Percentiles rank a stretch among this genome's conserved stretches.
These are phyloP conservation scores for Stachybotrys echinatus DNA, from an alignment of 2,329 filamentous ascomycete genomes.

Conservation along the genomic window DNA sequence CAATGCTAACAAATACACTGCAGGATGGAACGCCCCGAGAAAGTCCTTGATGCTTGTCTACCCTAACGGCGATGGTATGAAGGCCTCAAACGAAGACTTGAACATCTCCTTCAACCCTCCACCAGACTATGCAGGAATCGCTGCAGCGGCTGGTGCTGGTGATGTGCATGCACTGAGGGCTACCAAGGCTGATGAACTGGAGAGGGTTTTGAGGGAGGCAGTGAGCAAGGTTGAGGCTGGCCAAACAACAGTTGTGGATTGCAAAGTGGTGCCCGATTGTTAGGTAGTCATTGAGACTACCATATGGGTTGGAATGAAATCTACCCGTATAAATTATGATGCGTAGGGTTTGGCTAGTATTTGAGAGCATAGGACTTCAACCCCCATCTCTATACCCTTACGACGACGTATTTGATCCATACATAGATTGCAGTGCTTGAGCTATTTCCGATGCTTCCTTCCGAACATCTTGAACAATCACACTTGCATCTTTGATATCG, in stretches of 20 bases:
- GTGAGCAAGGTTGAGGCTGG: constrained; percentile 1
- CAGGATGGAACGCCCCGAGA: constrained; percentile 52
- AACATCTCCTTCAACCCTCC: constrained; percentile 53
- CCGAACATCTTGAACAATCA: constrained; percentile 24
- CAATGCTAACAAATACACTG: background rate
- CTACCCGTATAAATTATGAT: too few relatives aligned
- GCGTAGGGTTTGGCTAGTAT: too few relatives aligned
- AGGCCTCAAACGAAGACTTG: constrained; percentile 50
- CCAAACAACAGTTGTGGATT: constrained; percentile 1
- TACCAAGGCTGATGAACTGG: constrained; percentile 1
- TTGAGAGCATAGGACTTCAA: too few relatives aligned
- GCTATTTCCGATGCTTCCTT: background rate
- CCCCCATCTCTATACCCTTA: background rate
- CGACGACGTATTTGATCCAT: background rate
- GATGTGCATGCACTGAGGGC: constrained; percentile 5
- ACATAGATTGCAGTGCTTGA: background rate
- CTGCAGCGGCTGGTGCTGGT: constrained; percentile 40
- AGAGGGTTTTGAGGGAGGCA: constrained; percentile 5
- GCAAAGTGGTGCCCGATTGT: background rate
- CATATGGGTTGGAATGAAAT: too few relatives aligned
- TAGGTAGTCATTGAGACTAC: too few relatives aligned
- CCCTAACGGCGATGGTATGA: constrained; percentile 45
- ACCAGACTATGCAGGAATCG: constrained; percentile 53
- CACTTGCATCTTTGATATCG: constrained; percentile 28
- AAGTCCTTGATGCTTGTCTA: constrained; percentile 50